Evolutionary conservation across 2,329 filamentous ascomycete genomes (phyloP).

Genomic region (Fusarium coicis): DNA sequence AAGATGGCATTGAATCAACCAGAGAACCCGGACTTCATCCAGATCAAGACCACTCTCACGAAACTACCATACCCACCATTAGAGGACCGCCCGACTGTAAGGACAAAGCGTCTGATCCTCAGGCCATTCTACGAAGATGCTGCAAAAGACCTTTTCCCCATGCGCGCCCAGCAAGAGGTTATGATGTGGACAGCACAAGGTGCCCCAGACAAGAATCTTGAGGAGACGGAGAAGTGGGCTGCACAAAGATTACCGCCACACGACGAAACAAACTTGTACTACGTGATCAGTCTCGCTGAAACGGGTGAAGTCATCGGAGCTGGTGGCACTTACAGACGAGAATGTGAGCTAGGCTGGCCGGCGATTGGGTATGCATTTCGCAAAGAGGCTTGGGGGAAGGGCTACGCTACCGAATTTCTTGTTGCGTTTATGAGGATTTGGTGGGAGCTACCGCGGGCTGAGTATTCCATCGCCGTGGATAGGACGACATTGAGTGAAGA

Average conservation of each 20-base stretch:
- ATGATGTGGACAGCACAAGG: conserved; percentile 18
- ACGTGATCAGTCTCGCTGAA: conserved; percentile 3
- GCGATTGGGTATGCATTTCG: conserved; percentile 11
- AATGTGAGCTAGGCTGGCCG: conserved; percentile 15
- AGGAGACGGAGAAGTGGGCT: neutral
- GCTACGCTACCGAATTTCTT: conserved; percentile 3
- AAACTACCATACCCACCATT: neutral
- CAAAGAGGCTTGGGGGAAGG: conserved; percentile 13
- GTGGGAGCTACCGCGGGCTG: neutral
- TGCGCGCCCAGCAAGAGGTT: conserved; percentile 10
- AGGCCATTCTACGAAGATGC: conserved; percentile 4
- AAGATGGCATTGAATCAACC: neutral
- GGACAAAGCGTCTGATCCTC: neutral
- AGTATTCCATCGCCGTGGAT: neutral
- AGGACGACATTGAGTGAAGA: neutral
- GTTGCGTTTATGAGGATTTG: neutral
- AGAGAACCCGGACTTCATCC: neutral
- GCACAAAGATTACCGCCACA: neutral
- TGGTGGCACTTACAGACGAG: neutral
- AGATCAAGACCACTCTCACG: conserved; percentile 3
- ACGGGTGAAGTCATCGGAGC: neutral
- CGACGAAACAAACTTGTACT: neutral
- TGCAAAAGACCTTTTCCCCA: neutral
- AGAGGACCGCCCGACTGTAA: neutral
- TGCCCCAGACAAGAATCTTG: neutral